A percentile compares a stretch with the other conserved stretches of the same genome.
Conservation (phyloP, 2,329 filamentous ascomycete genomes). For the Clonostachys rosea region DNA sequence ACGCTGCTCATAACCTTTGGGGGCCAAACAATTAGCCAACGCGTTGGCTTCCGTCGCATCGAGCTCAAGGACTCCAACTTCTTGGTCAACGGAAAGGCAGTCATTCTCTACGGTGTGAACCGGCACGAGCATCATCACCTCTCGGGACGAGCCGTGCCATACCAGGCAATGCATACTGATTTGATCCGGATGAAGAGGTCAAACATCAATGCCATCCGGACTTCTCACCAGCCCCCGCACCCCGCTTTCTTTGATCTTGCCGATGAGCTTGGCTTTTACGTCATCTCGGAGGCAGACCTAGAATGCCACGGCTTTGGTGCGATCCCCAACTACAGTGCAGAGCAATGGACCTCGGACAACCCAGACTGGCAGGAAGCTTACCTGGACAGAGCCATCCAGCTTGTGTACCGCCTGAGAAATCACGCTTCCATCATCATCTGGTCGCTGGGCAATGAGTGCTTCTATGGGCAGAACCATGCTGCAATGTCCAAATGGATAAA, state of each 20-base stretch:
- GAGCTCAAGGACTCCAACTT: constrained; percentile 57
- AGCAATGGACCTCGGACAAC: constrained; percentile 55
- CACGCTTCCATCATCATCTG: constrained; percentile 66
- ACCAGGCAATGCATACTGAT: constrained; percentile 56
- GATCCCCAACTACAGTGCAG: constrained; percentile 28
- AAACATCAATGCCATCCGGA: constrained; percentile 68
- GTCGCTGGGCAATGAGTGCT: constrained; percentile 71
- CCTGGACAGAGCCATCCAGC: constrained; percentile 59
- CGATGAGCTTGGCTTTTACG: constrained; percentile 62
- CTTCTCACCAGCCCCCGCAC: constrained; percentile 63
- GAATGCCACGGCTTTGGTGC: constrained; percentile 49
- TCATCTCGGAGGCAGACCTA: constrained; percentile 45
- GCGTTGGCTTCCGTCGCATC: constrained; percentile 59
- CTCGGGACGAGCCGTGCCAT: constrained; percentile 57
- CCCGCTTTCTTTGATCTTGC: constrained; percentile 53
- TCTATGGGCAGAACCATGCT: constrained; percentile 64
- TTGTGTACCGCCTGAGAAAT: constrained; percentile 67
- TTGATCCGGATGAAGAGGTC: constrained; percentile 64
- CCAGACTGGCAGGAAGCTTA: constrained; percentile 59
- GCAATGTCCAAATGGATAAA: constrained; percentile 64
- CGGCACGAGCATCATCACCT: constrained; percentile 66
- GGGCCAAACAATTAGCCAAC: constrained; percentile 40
- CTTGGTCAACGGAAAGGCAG: constrained; percentile 56
- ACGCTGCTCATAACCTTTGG: constrained; percentile 31
- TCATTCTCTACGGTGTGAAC: constrained; percentile 62